phyloP scores from a whole-genome alignment of 768 basidiomycete species.

The Auricularia cornea region DNA sequence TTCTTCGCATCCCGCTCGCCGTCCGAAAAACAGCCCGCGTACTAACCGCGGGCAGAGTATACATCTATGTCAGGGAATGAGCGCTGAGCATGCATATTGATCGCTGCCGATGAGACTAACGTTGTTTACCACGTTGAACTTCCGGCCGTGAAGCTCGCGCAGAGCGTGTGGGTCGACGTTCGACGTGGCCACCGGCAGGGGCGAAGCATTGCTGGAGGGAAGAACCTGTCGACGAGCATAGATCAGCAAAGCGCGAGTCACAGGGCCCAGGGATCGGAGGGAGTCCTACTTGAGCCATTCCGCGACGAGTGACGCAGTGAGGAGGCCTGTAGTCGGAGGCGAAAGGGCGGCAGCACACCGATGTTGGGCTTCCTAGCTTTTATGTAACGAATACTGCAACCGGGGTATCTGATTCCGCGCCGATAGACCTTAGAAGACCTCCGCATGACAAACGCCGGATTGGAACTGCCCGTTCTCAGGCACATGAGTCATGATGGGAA shows the following conservation, averaged over 20 bases:
- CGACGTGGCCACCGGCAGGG: neutral
- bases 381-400: neutral
- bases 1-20: neutral
- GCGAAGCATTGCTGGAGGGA: neutral
- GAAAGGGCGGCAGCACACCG: neutral
- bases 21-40: neutral
- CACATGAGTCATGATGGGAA: too few species aligned
- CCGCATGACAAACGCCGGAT: too few species aligned
- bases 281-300: neutral
- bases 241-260: too few species aligned
- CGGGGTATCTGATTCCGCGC: neutral
- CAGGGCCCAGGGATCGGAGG: neutral
- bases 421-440: too few species aligned
- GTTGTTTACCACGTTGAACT: neutral
- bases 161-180: neutral
- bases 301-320: too few species aligned
- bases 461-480: too few species aligned
- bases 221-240: neutral
- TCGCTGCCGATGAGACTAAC: neutral
- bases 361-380: neutral
- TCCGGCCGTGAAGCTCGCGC: neutral
- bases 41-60: neutral
- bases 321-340: neutral
- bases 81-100: neutral
- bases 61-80: neutral